A percentile compares a stretch with the other conserved stretches of the same genome.
Evolutionary conservation across 2,329 filamentous ascomycete genomes (phyloP).

Genomic region (Phialophora verrucosa): DNA sequence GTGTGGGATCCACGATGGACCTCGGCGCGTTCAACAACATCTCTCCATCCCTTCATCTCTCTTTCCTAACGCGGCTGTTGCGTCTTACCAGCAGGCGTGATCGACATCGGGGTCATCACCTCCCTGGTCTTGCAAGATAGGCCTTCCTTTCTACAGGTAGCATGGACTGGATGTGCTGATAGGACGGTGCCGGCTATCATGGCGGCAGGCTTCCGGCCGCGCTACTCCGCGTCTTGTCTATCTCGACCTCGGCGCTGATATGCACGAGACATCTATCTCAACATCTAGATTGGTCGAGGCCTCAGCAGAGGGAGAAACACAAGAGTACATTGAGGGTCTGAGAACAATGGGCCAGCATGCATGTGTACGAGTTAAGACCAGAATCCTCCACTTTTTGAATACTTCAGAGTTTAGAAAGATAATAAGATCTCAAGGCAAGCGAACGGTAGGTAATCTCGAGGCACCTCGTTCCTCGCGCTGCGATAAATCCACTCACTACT

Average conservation of each 20-base stretch:
- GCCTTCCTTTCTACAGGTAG: neutral
- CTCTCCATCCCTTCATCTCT: conserved; percentile 13
- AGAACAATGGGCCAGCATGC: neutral
- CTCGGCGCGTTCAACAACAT: neutral
- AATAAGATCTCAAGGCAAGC: neutral
- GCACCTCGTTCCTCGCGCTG: neutral
- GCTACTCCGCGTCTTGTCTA: conserved; percentile 25
- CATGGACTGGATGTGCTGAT: neutral
- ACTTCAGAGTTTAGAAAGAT: neutral
- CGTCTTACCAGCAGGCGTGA: neutral
- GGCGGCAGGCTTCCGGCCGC: conserved; percentile 11
- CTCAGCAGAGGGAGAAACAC: neutral
- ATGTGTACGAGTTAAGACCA: neutral
- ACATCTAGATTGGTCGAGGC: neutral
- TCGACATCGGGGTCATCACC: conserved; percentile 15
- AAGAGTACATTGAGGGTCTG: neutral
- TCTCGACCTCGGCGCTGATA: conserved; percentile 5
- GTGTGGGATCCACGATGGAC: neutral
- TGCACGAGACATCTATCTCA: conserved; percentile 8
- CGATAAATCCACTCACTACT: neutral
- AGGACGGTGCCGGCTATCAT: conserved; percentile 14
- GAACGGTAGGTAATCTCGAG: neutral
- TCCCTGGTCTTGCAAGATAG: neutral
- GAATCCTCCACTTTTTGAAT: neutral
- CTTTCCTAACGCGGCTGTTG: conserved; percentile 25